Evolutionary conservation across 495 filamentous ascomycete species (phyloP), one percentile per base, ranked within the genome.

Genomic region (Neurospora pannonica): DNA sequence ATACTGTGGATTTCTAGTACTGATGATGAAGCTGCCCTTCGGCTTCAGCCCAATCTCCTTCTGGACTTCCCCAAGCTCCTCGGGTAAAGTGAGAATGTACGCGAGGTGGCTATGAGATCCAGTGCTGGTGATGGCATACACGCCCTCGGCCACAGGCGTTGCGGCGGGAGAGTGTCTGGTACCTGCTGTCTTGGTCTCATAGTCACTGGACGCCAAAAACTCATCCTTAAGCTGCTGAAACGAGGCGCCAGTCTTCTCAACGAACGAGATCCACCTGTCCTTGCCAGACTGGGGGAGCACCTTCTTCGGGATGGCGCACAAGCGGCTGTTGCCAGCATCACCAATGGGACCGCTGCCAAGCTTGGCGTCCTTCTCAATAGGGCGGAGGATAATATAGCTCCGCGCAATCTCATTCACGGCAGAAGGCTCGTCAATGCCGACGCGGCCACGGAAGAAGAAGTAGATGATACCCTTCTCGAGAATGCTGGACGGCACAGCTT

Each of bases 381-480:
- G 94, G 10, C 93, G 90, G 3, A 98, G 88, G 38, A 97, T 86
- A 74, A 97, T 89, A 82, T 93, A 96, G 77, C 88, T 94, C 74
- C 93, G 92, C 31, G 92, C 88, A 48, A 97, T 87, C 38, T 97
- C 94, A 43, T 85, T 79, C 9, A 94, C 82, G 73, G 86, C 82
- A n/a, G 90, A 86, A 11, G 95, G 91, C 13, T 94, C 88, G 15
- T 93, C 88, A 24, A 93, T 86, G 72, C 87, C 88, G 71, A 97
- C 93, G 34, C 93, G 90, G 11, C 89, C 89, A 54, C 94, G 91
- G 79, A 90, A 91, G 85, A 97, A 97, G 87, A 97, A 97, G 85
- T 97, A 97, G 76, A 98, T 92, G 76, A 97, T 88, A 4, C 95
- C 95, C 77, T 97, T 97, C 78, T 98, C 95, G 13, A 97, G 85